Conservation (phyloP, 129 eudicot species). For the Cynara cardunculus region DNA sequence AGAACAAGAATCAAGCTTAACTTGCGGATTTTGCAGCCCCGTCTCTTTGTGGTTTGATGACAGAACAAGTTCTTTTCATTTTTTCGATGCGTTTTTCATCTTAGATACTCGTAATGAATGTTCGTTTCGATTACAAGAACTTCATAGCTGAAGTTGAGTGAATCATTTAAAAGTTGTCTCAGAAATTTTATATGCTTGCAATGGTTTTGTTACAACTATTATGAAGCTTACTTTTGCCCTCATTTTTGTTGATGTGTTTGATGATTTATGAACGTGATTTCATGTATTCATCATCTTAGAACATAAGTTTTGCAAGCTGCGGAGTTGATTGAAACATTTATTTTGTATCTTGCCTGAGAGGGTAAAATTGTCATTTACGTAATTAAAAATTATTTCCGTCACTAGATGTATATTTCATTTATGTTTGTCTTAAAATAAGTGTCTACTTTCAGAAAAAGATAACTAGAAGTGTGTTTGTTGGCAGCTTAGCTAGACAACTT, state of each 20-base stretch:
- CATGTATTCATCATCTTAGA: too few species aligned
- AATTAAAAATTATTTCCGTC: too few species aligned
- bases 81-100: background rate
- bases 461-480: too few species aligned
- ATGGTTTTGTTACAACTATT: background rate
- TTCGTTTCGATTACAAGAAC: background rate
- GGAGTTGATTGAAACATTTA: too few species aligned
- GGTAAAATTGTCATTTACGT: background rate
- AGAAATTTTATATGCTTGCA: background rate
- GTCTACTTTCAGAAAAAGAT: too few species aligned
- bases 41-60: slow-evolving; percentile 7
- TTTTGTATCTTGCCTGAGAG: background rate
- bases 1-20: slow-evolving; percentile 25
- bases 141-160: background rate
- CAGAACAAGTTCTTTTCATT: background rate
- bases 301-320: too few species aligned
- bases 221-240: background rate
- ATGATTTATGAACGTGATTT: background rate
- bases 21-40: slow-evolving; percentile 13
- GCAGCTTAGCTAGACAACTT: too few species aligned
- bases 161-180: background rate
- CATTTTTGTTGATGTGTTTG: background rate
- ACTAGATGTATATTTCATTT: background rate
- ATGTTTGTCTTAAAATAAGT: background rate
- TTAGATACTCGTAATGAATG: background rate